Evolutionary conservation across 2,329 filamentous ascomycete genomes (phyloP).

Genomic region (Didymella lethalis): DNA sequence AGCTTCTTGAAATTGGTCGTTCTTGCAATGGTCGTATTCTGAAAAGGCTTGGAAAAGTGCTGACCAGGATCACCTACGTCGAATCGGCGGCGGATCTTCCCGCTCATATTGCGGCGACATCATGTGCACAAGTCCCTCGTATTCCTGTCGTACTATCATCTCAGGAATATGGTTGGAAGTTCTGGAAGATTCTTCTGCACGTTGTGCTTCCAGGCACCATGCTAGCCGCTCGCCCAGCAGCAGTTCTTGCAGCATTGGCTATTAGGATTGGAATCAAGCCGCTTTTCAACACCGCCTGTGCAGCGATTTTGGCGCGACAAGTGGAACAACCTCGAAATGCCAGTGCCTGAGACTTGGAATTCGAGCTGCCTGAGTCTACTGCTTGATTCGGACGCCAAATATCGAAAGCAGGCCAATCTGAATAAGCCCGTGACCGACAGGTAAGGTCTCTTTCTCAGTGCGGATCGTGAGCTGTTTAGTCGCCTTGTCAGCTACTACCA

Average conservation of each 20-base stretch:
- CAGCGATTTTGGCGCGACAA: conserved; percentile 53
- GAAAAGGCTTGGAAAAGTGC: conserved; percentile 56
- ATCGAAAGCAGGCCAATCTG: conserved; percentile 19
- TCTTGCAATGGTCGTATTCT: conserved; percentile 61
- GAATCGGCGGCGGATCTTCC: conserved; percentile 54
- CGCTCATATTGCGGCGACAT: conserved; percentile 50
- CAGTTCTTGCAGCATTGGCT: conserved; percentile 58
- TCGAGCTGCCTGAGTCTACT: conserved; percentile 56
- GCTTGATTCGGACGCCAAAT: conserved; percentile 55
- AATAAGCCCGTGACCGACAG: conserved; percentile 33
- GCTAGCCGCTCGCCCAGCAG: conserved; percentile 55
- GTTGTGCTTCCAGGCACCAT: conserved; percentile 59
- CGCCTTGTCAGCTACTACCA: conserved; percentile 57
- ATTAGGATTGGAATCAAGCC: conserved; percentile 59
- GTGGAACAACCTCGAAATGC: conserved; percentile 59
- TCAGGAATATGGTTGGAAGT: conserved; percentile 48
- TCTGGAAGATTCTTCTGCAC: conserved; percentile 61
- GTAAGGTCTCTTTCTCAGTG: conserved; percentile 45
- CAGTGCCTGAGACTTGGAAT: conserved; percentile 61
- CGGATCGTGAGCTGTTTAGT: conserved; percentile 56
- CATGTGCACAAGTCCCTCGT: conserved; percentile 48
- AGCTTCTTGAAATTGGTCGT: conserved; percentile 61
- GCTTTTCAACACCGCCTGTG: conserved; percentile 52
- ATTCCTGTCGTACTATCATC: conserved; percentile 57
- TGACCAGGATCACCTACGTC: conserved; percentile 59